Evolutionary conservation across 129 eudicot genomes (phyloP).

Genomic region (Apium graveolens): DNA sequence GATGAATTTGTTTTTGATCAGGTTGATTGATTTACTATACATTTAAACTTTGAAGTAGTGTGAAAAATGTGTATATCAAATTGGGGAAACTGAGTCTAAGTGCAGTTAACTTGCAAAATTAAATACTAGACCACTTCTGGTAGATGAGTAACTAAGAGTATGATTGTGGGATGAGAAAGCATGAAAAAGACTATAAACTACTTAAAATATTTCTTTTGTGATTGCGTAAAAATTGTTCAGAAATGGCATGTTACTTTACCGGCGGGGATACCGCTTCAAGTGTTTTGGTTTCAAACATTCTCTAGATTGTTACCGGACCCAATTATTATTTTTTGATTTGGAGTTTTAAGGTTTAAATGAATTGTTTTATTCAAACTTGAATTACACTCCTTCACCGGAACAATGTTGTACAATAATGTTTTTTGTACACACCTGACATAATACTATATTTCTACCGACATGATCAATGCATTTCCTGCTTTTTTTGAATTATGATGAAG

Average conservation of each 20-base stretch:
- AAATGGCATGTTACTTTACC: constrained; percentile 2
- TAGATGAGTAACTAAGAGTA: background rate
- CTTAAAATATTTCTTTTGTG: background rate
- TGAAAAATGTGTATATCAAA: background rate
- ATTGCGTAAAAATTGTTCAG: background rate
- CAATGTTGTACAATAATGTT: background rate
- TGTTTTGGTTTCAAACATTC: constrained; percentile 6
- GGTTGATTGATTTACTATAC: background rate
- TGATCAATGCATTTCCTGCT: constrained; percentile 22
- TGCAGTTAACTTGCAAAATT: background rate
- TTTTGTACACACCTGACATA: background rate
- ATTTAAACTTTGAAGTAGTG: background rate
- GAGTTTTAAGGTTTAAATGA: background rate
- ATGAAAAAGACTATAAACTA: background rate
- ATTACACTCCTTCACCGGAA: background rate
- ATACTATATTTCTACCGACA: constrained; percentile 35
- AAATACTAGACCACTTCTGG: background rate
- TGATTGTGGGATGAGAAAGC: background rate
- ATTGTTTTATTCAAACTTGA: constrained; percentile 3
- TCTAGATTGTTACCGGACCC: background rate
- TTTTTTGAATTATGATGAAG: constrained; percentile 26
- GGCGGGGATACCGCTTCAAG: background rate
- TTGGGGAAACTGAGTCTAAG: background rate
- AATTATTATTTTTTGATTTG: background rate
- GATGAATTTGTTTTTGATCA: background rate